phyloP scores from a whole-genome alignment of 352 stramenopile genomes.

The Phytophthora fragariaefolia region DNA sequence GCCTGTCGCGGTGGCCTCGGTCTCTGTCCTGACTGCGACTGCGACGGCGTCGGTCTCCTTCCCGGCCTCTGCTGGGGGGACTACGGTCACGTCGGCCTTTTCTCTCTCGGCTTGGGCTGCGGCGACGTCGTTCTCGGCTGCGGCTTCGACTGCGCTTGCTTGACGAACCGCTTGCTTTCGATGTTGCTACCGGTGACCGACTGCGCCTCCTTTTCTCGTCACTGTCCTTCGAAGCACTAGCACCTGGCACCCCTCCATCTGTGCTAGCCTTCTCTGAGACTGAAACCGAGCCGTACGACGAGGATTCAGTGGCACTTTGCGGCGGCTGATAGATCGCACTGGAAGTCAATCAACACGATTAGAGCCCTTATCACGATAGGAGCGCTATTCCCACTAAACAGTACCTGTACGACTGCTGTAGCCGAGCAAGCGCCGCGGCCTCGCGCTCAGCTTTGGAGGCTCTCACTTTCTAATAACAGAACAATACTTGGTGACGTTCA shows the following conservation, averaged over 20 bases:
- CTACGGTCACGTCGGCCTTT: conserved; percentile 35
- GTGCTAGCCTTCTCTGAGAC: conserved; percentile 13
- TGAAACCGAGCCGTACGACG: neutral
- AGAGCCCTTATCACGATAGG: conserved; percentile 2
- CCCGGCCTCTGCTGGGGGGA: conserved; percentile 24
- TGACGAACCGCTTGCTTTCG: conserved; percentile 16
- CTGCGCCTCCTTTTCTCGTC: conserved; percentile 31
- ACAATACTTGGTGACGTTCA: neutral
- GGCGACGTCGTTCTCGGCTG: conserved; percentile 36
- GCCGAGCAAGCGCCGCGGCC: conserved; percentile 75
- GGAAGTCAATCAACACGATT: conserved; percentile 6
- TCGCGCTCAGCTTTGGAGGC: conserved; percentile 80
- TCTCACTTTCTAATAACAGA: conserved; percentile 56
- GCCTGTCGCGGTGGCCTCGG: conserved; percentile 19
- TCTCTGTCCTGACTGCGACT: conserved; percentile 45
- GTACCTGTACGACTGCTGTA: conserved; percentile 86
- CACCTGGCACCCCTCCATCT: neutral
- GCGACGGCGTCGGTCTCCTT: conserved; percentile 38
- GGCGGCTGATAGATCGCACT: conserved; percentile 61
- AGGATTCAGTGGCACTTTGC: conserved; percentile 23
- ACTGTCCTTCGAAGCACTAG: neutral
- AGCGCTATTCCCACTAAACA: neutral
- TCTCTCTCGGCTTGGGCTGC: conserved; percentile 28
- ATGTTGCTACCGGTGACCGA: conserved; percentile 21
- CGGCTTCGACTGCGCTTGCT: conserved; percentile 23